Percentiles rank a stretch among this genome's conserved stretches.
phyloP scores from a whole-genome alignment of 495 filamentous ascomycete genomes.

The Geopyxis carbonaria region DNA sequence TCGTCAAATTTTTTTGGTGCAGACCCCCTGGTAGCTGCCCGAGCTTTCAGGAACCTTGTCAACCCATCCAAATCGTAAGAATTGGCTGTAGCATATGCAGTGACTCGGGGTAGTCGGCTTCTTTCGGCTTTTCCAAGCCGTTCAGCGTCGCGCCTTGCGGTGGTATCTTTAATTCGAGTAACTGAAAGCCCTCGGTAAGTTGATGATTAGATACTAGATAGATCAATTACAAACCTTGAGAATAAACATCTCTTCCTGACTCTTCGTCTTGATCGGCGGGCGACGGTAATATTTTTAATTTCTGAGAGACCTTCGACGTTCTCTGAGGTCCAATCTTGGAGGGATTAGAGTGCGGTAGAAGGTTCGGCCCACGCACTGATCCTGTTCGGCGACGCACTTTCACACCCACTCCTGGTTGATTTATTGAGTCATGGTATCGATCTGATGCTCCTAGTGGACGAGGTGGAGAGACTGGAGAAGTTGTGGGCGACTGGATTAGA shows the following conservation, averaged over 20 bases:
- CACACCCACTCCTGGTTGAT: too few relatives aligned
- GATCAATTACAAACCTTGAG: conserved; percentile 41
- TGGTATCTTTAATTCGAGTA: conserved; percentile 86
- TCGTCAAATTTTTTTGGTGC: conserved; percentile 88
- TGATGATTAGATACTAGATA: neutral
- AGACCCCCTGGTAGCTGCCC: conserved; percentile 53
- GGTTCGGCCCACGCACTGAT: too few relatives aligned
- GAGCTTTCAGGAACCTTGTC: conserved; percentile 74
- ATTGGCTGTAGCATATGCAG: conserved; percentile 88
- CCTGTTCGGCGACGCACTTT: too few relatives aligned
- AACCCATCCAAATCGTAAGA: conserved; percentile 74
- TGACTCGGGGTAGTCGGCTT: conserved; percentile 71
- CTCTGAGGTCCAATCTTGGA: conserved; percentile 89
- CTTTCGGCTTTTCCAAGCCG: conserved; percentile 84
- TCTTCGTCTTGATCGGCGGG: conserved; percentile 78
- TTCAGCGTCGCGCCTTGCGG: conserved; percentile 80
- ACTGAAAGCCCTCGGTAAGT: conserved; percentile 27
- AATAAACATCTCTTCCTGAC: conserved; percentile 86
- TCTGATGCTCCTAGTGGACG: too few relatives aligned
- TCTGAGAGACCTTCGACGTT: conserved; percentile 88
- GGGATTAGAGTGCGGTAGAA: too few relatives aligned
- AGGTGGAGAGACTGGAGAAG: too few relatives aligned
- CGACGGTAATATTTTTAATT: conserved; percentile 84
- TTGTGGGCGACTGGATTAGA: too few relatives aligned
- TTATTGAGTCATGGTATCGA: too few relatives aligned